Evolutionary conservation across 345 rosid genomes (phyloP).

Genomic region (Raphanus raphanistrum): DNA sequence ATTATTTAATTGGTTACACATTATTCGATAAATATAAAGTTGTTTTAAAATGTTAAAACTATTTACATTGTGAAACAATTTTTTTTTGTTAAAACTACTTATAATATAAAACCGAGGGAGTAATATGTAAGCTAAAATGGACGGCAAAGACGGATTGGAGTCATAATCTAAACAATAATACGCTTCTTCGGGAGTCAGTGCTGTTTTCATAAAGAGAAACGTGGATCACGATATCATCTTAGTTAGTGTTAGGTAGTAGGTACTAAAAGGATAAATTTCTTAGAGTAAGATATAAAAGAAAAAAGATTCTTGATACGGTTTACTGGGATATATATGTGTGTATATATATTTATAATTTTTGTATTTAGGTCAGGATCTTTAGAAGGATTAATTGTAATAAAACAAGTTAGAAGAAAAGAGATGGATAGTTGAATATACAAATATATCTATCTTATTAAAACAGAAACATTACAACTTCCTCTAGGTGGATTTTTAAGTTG

Average conservation of each 20-base stretch:
- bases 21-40: no score
- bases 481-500: no score
- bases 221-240: slow-evolving; percentile 5
- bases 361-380: background rate
- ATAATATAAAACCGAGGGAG: no score
- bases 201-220: background rate
- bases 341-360: background rate
- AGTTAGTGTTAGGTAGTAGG: slow-evolving; percentile 16
- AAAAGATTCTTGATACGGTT: background rate
- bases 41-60: no score
- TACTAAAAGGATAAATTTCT: background rate
- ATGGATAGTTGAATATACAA: no score
- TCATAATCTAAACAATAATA: background rate
- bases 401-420: no score
- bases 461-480: no score
- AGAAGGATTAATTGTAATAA: no score
- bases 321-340: background rate
- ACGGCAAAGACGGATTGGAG: slow-evolving; percentile 8
- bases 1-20: no score
- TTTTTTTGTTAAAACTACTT: no score
- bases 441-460: no score
- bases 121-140: background rate
- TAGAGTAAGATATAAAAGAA: background rate
- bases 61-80: no score
- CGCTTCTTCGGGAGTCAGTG: background rate